phyloP scores from a whole-genome alignment of 2,329 filamentous ascomycete species.

The Pseudogymnoascus sp. region DNA sequence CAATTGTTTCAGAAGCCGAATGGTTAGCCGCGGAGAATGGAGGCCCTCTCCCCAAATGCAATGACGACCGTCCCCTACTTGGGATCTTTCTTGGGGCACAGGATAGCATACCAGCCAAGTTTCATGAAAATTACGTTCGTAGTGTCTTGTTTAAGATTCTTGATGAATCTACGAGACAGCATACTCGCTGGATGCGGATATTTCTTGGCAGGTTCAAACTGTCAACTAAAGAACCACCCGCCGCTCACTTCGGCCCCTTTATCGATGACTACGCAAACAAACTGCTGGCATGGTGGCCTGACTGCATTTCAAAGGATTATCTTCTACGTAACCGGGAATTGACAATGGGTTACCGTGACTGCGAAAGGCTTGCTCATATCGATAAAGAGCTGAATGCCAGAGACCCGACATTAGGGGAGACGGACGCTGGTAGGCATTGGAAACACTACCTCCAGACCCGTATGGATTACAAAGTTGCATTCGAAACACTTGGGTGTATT shows the following conservation, averaged over 20 bases:
- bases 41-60: not conserved
- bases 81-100: not conserved
- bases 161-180: not conserved
- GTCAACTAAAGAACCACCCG: not conserved
- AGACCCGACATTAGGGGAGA: not conserved
- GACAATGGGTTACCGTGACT: not conserved
- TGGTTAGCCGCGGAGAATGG: not conserved
- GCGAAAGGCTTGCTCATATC: not conserved
- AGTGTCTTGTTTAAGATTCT: not conserved
- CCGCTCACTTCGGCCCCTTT: not conserved
- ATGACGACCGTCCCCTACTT: not conserved
- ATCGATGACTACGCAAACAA: not conserved
- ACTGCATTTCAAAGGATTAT: not conserved
- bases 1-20: not conserved
- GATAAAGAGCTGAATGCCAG: not conserved
- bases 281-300: not conserved
- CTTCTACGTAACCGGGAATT: not conserved
- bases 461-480: not conserved
- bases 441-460: not conserved
- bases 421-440: not conserved
- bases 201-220: not conserved
- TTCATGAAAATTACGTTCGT: not conserved
- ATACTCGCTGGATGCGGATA: conserved; percentile 2
- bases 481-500: not conserved
- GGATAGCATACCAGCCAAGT: not conserved